A percentile compares a stretch with the other conserved stretches of the same genome.
Conservation (phyloP, 164 flowering plant genomes). For the grape (Vitis vinifera) region DNA sequence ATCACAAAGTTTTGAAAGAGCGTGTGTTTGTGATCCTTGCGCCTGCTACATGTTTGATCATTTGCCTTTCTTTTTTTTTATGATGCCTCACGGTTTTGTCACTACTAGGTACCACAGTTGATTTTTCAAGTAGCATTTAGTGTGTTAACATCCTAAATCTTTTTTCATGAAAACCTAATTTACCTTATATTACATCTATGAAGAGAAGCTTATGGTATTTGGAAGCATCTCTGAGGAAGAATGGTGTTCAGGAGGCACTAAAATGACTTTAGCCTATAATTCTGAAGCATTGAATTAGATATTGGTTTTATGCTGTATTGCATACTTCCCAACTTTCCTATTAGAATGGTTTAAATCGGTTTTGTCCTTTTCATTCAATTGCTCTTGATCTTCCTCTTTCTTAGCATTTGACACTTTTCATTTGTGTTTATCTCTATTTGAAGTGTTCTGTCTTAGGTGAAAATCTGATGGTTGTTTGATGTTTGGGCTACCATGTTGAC, state of each 20-base stretch:
- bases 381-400: neutral
- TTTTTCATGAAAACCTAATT: too few species aligned
- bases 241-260: too few species aligned
- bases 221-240: too few species aligned
- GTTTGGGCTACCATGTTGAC: neutral
- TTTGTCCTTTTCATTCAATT: neutral
- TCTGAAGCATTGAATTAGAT: too few species aligned
- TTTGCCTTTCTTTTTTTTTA: neutral
- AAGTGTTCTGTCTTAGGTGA: neutral
- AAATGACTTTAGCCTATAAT: too few species aligned
- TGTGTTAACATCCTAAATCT: too few species aligned
- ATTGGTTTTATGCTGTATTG: neutral
- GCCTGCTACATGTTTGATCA: neutral
- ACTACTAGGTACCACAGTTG: too few species aligned
- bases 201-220: too few species aligned
- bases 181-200: too few species aligned
- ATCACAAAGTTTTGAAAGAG: too few species aligned
- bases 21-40: neutral
- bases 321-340: neutral
- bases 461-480: neutral
- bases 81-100: too few species aligned
- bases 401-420: neutral
- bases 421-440: neutral
- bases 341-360: neutral
- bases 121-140: too few species aligned